Evolutionary conservation across 2,329 filamentous ascomycete species (phyloP).

Genomic region (Emmonsiellopsis sp.): DNA sequence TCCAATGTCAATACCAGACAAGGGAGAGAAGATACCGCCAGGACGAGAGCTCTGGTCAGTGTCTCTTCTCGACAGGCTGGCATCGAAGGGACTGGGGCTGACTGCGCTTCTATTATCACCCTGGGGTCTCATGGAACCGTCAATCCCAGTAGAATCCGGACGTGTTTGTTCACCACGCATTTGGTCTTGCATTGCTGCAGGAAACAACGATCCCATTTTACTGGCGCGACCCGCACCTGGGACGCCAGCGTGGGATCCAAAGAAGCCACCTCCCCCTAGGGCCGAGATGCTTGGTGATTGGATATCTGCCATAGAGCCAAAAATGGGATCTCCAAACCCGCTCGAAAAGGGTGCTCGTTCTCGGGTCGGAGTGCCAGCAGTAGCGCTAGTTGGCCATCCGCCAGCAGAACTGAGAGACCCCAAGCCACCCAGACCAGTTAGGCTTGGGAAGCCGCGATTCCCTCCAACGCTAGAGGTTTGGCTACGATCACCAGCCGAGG

Average conservation of each 20-base stretch:
- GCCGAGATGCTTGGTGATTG: conserved; percentile 42
- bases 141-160: conserved; percentile 51
- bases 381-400: conserved; percentile 48
- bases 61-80: conserved; percentile 10
- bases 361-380: conserved; percentile 63
- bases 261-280: conserved; percentile 42
- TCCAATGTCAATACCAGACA: conserved; percentile 17
- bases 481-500: conserved; percentile 74
- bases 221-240: conserved; percentile 59
- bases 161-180: conserved; percentile 57
- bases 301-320: conserved; percentile 66
- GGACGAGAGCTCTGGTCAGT: conserved; percentile 30
- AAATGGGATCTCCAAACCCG: conserved; percentile 53
- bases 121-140: conserved; percentile 50
- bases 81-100: conserved; percentile 50
- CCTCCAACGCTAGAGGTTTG: conserved; percentile 77
- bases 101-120: conserved; percentile 46
- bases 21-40: conserved; percentile 14
- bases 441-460: conserved; percentile 56
- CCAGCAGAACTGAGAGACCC: conserved; percentile 43
- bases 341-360: conserved; percentile 43
- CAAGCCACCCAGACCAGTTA: conserved; percentile 44
- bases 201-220: conserved; percentile 81
- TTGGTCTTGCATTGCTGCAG: conserved; percentile 79
- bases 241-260: conserved; percentile 50